Percentiles rank a stretch among this genome's conserved stretches.
phyloP scores from a whole-genome alignment of 2,329 filamentous ascomycete species.

The Venturia carpophila region DNA sequence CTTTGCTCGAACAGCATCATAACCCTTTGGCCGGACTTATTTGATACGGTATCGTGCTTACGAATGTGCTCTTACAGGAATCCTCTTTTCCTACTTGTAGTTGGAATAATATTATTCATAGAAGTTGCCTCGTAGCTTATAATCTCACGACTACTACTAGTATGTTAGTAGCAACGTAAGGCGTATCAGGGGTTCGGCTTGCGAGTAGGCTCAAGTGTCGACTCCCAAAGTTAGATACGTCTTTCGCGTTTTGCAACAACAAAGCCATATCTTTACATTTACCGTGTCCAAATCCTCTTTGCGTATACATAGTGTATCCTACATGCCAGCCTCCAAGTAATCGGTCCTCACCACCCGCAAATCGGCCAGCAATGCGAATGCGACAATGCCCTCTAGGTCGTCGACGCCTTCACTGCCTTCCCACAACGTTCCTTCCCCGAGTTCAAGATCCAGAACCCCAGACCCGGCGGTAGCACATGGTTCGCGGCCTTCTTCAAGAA shows the following conservation, averaged over 20 bases:
- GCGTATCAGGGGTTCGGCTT: background rate
- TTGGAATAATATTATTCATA: no score
- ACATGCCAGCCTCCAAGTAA: slow-evolving; percentile 1
- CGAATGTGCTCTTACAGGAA: no score
- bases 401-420: slow-evolving; percentile 13
- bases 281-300: background rate
- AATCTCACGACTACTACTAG: background rate
- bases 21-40: background rate
- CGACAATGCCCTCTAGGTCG: slow-evolving; percentile 18
- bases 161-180: background rate
- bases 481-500: slow-evolving; percentile 1
- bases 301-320: background rate
- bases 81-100: no score
- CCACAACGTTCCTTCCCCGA: slow-evolving; percentile 12
- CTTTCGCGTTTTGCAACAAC: background rate
- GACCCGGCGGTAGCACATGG: slow-evolving; percentile 12
- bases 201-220: background rate
- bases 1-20: no score
- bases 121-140: no score
- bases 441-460: slow-evolving; percentile 13
- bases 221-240: background rate
- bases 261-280: background rate
- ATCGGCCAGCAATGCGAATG: slow-evolving; percentile 7
- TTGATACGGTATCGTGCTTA: no score
- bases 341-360: background rate